These are phyloP conservation scores for Zygosaccharomyces bailii DNA, from an alignment of 805 yeast species.

Conservation along the genomic window DNA sequence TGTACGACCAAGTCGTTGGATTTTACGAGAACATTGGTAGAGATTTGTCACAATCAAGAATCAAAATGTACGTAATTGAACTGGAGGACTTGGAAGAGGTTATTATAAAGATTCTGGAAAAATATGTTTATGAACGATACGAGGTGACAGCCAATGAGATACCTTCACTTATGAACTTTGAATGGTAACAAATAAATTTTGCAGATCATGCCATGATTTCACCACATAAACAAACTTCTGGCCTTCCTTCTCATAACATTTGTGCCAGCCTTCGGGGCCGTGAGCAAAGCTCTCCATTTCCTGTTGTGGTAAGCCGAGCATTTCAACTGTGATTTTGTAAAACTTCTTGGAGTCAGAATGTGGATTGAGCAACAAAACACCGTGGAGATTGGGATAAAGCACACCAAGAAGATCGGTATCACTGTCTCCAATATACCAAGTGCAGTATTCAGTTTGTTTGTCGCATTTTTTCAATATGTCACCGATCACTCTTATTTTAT, in stretches of 20 bases:
- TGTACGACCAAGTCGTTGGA: constrained; percentile 12
- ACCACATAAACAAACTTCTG: constrained; percentile 15
- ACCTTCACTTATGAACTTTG: neutral
- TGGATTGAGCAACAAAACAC: constrained; percentile 28
- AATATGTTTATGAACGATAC: constrained; percentile 13
- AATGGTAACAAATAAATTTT: constrained; percentile 3
- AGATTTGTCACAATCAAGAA: neutral
- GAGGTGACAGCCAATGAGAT: constrained; percentile 4
- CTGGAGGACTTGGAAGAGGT: constrained; percentile 12
- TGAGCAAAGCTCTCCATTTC: constrained; percentile 4
- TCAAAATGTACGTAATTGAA: constrained; percentile 11
- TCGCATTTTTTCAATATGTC: constrained; percentile 7
- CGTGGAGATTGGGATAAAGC: constrained; percentile 29
- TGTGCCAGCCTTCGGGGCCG: constrained; percentile 4
- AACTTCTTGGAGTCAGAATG: constrained; percentile 19
- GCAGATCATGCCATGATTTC: constrained; percentile 22
- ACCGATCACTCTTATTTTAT: constrained; percentile 23
- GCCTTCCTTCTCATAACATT: constrained; percentile 17
- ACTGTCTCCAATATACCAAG: constrained; percentile 36
- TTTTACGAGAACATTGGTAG: constrained; percentile 9
- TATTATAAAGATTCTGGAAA: constrained; percentile 10
- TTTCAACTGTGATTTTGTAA: constrained; percentile 14
- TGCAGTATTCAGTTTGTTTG: neutral
- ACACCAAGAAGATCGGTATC: constrained; percentile 31
- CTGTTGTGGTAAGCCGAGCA: constrained; percentile 17